A percentile compares a stretch with the other conserved stretches of the same genome.
These are phyloP conservation scores for Penicillium robsamsonii DNA, from an alignment of 495 filamentous ascomycete species.

Conservation along the genomic window DNA sequence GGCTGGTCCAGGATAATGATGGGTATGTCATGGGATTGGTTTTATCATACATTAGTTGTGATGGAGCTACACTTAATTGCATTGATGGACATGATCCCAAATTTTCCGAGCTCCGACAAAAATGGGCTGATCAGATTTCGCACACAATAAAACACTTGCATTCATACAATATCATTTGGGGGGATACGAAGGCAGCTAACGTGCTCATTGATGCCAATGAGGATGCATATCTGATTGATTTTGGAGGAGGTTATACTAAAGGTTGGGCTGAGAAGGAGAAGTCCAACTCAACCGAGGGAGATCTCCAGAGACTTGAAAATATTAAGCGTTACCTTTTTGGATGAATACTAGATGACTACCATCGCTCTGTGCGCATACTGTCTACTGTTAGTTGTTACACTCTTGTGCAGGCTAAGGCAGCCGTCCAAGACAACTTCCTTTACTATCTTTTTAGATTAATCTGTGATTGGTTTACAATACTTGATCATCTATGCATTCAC, in stretches of 20 bases:
- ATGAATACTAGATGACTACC: too few species aligned
- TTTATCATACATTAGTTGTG: not conserved
- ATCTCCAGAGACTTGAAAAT: not conserved
- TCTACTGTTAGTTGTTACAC: too few species aligned
- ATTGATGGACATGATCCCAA: not conserved
- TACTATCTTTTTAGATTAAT: too few species aligned
- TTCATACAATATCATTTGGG: not conserved
- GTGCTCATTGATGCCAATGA: too few species aligned
- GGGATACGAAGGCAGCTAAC: too few species aligned
- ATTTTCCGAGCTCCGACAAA: not conserved
- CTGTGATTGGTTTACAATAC: too few species aligned
- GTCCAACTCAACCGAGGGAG: not conserved
- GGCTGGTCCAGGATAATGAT: not conserved
- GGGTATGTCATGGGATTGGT: not conserved
- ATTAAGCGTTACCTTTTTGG: not conserved
- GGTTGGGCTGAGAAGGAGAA: not conserved
- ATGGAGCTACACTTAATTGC: not conserved
- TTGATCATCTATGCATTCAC: too few species aligned
- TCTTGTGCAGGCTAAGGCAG: too few species aligned
- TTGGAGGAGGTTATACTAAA: too few species aligned
- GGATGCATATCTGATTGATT: too few species aligned
- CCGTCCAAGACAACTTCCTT: too few species aligned
- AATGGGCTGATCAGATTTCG: not conserved
- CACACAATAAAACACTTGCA: not conserved
- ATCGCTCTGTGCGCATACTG: too few species aligned